Evolutionary conservation across 2,329 filamentous ascomycete species (phyloP).

Genomic region (Tolypocladium amazonense): DNA sequence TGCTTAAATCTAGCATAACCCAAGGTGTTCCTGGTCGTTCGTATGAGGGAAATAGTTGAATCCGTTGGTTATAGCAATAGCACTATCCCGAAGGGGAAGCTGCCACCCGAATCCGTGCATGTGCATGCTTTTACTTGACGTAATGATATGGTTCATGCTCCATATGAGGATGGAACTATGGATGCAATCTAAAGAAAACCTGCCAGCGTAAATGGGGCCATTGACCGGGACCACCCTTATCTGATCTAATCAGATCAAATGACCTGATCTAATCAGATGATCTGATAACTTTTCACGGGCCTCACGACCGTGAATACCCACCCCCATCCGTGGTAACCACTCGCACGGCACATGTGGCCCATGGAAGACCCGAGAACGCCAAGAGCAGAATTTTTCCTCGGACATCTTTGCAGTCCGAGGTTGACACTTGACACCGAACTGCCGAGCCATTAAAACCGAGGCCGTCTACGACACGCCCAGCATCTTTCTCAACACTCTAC

Average conservation of each 20-base stretch:
- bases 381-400: not conserved
- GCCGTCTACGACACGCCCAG: not conserved
- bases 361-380: not conserved
- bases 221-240: not conserved
- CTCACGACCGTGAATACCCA: not conserved
- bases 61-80: not conserved
- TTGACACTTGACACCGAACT: not conserved
- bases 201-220: not conserved
- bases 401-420: not conserved
- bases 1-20: not conserved
- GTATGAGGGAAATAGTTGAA: not conserved
- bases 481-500: not conserved
- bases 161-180: not conserved
- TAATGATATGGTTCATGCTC: not conserved
- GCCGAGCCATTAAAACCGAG: not conserved
- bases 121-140: not conserved
- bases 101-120: not conserved
- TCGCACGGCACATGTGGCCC: not conserved
- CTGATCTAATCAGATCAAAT: not conserved
- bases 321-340: not conserved
- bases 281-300: slow-evolving; percentile 1
- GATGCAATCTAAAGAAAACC: not conserved
- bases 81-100: not conserved
- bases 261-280: slow-evolving; percentile 4
- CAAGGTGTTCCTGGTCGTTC: not conserved